phyloP scores from a whole-genome alignment of 2,329 filamentous ascomycete genomes.

The Hypoxylon sp. region DNA sequence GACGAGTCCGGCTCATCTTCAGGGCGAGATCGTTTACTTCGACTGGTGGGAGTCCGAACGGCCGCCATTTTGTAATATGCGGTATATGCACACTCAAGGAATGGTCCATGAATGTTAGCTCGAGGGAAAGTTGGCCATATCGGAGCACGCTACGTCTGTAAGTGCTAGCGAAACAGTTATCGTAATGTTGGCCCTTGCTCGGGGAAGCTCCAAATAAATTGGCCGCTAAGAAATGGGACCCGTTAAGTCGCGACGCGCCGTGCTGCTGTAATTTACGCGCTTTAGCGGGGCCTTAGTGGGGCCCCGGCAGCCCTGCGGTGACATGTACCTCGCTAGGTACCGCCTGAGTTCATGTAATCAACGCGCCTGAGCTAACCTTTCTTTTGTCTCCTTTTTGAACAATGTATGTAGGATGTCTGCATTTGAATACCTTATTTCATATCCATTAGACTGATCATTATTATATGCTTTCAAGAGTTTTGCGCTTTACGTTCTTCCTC shows the following conservation, averaged over 20 bases:
- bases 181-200: slow-evolving; percentile 1
- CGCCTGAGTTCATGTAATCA: no score
- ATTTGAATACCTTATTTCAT: neutral
- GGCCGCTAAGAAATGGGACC: neutral
- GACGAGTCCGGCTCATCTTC: slow-evolving; percentile 45
- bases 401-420: no score
- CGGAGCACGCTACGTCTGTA: neutral
- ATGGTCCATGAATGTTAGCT: slow-evolving; percentile 24
- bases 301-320: neutral
- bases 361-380: no score
- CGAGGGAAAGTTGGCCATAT: slow-evolving; percentile 16
- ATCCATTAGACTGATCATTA: no score
- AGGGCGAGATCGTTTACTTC: slow-evolving; percentile 47
- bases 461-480: neutral
- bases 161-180: slow-evolving; percentile 1
- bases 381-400: no score
- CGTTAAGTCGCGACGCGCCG: slow-evolving; percentile 36
- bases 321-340: neutral
- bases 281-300: slow-evolving; percentile 7
- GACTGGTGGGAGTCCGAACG: slow-evolving; percentile 39
- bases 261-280: slow-evolving; percentile 36
- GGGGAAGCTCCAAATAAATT: slow-evolving; percentile 21
- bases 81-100: neutral
- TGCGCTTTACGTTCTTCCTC: neutral
- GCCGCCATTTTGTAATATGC: slow-evolving; percentile 42